phyloP scores from a whole-genome alignment of 257 asterid species.

The Gardenia jasminoides region DNA sequence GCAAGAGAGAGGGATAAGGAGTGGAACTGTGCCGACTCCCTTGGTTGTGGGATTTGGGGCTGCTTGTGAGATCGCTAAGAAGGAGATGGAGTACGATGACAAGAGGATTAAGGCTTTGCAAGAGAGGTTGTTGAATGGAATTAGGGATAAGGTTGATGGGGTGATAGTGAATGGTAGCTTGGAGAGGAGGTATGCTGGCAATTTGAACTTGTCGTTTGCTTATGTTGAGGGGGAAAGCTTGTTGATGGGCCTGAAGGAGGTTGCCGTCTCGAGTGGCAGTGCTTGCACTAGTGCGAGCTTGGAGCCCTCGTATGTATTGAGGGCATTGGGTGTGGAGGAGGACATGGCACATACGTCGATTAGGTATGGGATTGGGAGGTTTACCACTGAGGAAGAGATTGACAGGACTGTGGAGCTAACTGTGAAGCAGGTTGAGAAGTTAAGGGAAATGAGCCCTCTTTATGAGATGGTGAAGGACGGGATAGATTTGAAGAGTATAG shows the following conservation, averaged over 20 bases:
- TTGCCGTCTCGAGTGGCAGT: constrained; percentile 96
- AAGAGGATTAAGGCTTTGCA: constrained; percentile 59
- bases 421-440: constrained; percentile 83
- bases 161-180: constrained; percentile 93
- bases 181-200: constrained; percentile 78
- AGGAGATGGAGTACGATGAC: constrained; percentile 91
- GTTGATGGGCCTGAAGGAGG: constrained; percentile 98
- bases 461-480: constrained; percentile 97
- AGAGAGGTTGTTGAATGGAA: constrained; percentile 68
- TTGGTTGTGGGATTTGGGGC: constrained; percentile 95
- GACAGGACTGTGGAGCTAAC: constrained; percentile 88
- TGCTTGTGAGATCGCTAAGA: constrained; percentile 87
- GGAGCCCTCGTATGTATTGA: constrained; percentile 95
- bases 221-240: constrained; percentile 98
- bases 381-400: constrained; percentile 83
- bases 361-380: constrained; percentile 97
- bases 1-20: constrained; percentile 96
- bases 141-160: constrained; percentile 65
- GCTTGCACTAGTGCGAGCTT: constrained; percentile 97
- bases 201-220: constrained; percentile 89
- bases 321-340: constrained; percentile 97
- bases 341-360: constrained; percentile 99
- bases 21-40: constrained; percentile 96
- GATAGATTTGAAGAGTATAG: constrained; percentile 82
- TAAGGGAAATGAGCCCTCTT: constrained; percentile 97